Evolutionary conservation across 2,329 filamentous ascomycete genomes (phyloP).

Genomic region (Penicillium sp.): DNA sequence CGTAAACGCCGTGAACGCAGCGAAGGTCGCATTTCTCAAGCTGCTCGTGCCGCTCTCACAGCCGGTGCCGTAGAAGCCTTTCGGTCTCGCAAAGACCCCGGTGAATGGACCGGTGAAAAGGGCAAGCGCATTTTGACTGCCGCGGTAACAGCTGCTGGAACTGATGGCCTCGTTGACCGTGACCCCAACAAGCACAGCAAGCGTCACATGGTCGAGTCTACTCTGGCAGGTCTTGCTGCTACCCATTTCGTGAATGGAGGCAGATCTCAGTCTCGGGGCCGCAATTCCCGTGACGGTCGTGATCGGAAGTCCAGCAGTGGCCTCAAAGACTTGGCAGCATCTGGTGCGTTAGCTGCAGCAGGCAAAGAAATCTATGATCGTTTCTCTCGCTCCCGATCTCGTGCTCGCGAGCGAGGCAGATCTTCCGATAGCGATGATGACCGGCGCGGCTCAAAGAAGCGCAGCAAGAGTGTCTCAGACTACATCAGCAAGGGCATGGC

Average conservation of each 20-base stretch:
- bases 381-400: slow-evolving; percentile 40
- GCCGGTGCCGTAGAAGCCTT: slow-evolving; percentile 92
- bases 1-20: slow-evolving; percentile 56
- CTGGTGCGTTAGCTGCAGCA: slow-evolving; percentile 47
- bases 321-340: slow-evolving; percentile 44
- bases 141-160: slow-evolving; percentile 78
- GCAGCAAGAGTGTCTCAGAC: slow-evolving; percentile 49
- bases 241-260: slow-evolving; percentile 84
- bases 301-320: slow-evolving; percentile 46
- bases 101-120: slow-evolving; percentile 87
- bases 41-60: slow-evolving; percentile 84
- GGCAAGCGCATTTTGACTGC: slow-evolving; percentile 89
- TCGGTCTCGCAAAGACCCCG: slow-evolving; percentile 82
- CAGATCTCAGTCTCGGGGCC: slow-evolving; percentile 69
- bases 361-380: slow-evolving; percentile 49
- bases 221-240: slow-evolving; percentile 82
- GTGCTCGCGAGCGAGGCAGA: slow-evolving; percentile 34
- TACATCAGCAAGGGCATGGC: slow-evolving; percentile 47
- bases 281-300: slow-evolving; percentile 53
- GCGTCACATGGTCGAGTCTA: slow-evolving; percentile 79
- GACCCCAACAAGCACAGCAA: slow-evolving; percentile 73
- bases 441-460: slow-evolving; percentile 42
- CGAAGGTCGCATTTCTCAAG: slow-evolving; percentile 71
- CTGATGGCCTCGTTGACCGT: slow-evolving; percentile 71
- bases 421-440: slow-evolving; percentile 35